Base-by-base conservation (phyloP, 768 basidiomycete species). In the Postia placenta region DNA sequence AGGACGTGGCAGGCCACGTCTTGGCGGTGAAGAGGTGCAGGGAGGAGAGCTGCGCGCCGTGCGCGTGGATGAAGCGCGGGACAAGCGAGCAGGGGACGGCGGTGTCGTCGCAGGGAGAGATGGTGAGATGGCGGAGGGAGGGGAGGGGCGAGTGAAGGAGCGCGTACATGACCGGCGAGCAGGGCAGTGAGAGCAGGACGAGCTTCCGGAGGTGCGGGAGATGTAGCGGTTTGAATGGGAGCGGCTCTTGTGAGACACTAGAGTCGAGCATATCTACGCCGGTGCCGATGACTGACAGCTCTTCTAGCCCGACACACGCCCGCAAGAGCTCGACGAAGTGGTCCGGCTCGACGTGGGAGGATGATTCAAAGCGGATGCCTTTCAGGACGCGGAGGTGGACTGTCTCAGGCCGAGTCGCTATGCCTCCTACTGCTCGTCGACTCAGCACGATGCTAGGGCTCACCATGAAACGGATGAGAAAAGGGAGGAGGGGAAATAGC, bases 71-170 rank as follows among this genome's bases (percentile, higher is more conserved):
- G 55, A 91, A 78, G 37, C 64, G 67, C 0, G 83, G 76, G 11
- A 75, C 70, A 27, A 82, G 72, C 4, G 85, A 76, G 20, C 67
- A 63, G 12, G 84, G 79, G 53, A 72, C 80, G 24, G 76, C 76
- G 12, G 83, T 58, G 56, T 87, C 85, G 48, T 86, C 75, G 57
- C 85, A 87, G 1, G 87, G 87, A 1, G 87, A 88, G 30, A 91
- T 61, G 12, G 76, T 82, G 17, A 92, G 69, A 54, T 80, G 81
- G 27, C 62, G 71, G 36, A 92, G 68, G 2, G 73, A 66, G 3
- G 85, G 88, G 12, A 92, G 76, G 0, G 78, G 62, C 0, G 84
- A 75, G 33, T 69, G 62, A 15, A 87, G 66, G 23, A 92, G 69
- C 14, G 76, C 72, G 33, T 75, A 65, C 64, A 89, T 69, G 26